Percentiles rank a stretch among this genome's conserved stretches.
These are phyloP conservation scores for Spergularia marina DNA, from an alignment of 148 eudicot genomes.

Conservation along the genomic window DNA sequence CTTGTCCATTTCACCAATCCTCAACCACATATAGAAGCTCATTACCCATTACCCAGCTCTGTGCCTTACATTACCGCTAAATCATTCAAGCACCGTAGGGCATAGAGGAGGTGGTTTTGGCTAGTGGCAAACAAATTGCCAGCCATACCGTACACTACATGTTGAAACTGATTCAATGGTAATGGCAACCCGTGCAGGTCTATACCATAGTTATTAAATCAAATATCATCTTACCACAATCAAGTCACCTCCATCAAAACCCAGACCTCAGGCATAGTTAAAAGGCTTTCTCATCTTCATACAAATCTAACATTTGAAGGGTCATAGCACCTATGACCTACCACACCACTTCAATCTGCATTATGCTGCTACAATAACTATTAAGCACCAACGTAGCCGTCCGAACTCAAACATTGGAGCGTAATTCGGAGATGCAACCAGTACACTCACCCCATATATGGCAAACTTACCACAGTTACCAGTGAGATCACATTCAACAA, in stretches of 20 bases:
- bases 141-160: neutral
- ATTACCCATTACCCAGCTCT: too few species aligned
- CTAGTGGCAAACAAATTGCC: neutral
- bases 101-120: neutral
- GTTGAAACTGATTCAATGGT: neutral
- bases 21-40: neutral
- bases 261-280: neutral
- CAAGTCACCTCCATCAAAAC: neutral
- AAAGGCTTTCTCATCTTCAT: neutral
- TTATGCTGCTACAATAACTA: neutral
- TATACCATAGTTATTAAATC: neutral
- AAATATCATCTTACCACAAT: neutral
- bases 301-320: neutral
- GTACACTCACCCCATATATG: neutral
- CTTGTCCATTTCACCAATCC: constrained; percentile 9
- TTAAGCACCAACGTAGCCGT: neutral
- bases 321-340: neutral
- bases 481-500: constrained; percentile 11
- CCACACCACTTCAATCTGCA: neutral
- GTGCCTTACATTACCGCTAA: neutral
- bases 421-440: neutral
- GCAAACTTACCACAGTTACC: neutral
- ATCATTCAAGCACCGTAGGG: neutral
- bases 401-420: constrained; percentile 4
- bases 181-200: neutral